Percentiles rank a stretch among this genome's conserved stretches.
Conservation (phyloP, 192 early-diverging fungal genomes). For the Podila epigama region DNA sequence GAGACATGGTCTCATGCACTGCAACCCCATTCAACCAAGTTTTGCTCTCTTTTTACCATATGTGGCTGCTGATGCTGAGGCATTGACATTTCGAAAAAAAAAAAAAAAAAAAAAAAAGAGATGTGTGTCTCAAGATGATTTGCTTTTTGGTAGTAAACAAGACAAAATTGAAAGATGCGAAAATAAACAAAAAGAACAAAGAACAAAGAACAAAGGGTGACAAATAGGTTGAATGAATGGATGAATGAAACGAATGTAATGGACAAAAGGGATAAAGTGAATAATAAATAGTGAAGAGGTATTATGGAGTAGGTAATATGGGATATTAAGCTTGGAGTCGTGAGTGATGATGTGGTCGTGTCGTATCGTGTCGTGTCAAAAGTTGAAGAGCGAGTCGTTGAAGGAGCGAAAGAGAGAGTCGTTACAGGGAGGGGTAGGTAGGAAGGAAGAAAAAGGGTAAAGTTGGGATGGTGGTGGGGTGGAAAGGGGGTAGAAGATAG, state of each 20-base stretch:
- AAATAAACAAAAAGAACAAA: too few relatives aligned
- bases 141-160: neutral
- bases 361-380: neutral
- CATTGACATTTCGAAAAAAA: slow-evolving; percentile 4
- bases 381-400: neutral
- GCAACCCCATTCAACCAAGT: neutral
- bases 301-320: too few relatives aligned
- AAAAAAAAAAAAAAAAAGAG: neutral
- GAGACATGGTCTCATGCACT: too few relatives aligned
- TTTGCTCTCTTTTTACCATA: slow-evolving; percentile 4
- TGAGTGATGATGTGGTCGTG: neutral
- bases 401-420: neutral
- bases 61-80: slow-evolving; percentile 17
- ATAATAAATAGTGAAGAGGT: too few relatives aligned
- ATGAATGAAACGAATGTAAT: too few relatives aligned
- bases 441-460: neutral
- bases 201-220: too few relatives aligned
- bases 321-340: too few relatives aligned
- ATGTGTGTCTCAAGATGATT: neutral
- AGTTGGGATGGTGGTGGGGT: neutral
- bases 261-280: too few relatives aligned
- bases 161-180: too few relatives aligned
- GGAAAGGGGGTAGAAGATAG: neutral
- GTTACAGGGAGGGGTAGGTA: neutral
- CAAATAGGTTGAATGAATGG: too few relatives aligned